A percentile compares a stretch with the other conserved stretches of the same genome.
These are phyloP conservation scores for Ophiostoma sp. DNA, from an alignment of 2,329 filamentous ascomycete species.

Conservation along the genomic window DNA sequence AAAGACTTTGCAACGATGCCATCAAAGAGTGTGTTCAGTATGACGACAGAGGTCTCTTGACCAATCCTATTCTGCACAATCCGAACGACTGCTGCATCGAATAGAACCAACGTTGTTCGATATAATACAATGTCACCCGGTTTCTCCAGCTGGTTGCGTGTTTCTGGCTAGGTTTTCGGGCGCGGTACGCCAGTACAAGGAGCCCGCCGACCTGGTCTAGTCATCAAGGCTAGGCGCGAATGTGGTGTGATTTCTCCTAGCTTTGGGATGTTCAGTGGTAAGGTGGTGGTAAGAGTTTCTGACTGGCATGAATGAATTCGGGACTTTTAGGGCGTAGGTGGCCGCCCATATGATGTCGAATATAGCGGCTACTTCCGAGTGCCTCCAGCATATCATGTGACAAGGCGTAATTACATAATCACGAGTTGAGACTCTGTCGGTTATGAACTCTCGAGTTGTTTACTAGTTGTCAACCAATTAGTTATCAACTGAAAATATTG, in stretches of 20 bases:
- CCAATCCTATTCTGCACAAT: conserved; percentile 8
- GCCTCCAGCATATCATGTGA: not conserved
- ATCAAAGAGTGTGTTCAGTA: not conserved
- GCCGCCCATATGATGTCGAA: not conserved
- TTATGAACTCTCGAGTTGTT: not conserved
- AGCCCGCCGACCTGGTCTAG: not conserved
- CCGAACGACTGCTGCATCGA: not conserved
- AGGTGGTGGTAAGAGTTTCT: not conserved
- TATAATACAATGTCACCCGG: conserved; percentile 20
- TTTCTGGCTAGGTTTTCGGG: not conserved
- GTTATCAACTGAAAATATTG: no score
- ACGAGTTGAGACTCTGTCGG: not conserved
- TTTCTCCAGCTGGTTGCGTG: conserved; percentile 20
- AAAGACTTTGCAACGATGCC: not conserved
- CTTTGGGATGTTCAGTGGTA: not conserved
- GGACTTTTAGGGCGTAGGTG: not conserved
- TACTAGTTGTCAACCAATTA: not conserved
- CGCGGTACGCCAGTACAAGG: not conserved
- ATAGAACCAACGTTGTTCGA: conserved; percentile 19
- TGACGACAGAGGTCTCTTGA: conserved; percentile 6
- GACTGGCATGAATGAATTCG: not conserved
- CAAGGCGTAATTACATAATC: not conserved
- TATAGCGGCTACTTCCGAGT: conserved; percentile 1
- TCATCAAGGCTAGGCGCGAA: not conserved
- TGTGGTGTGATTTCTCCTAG: not conserved